Base-by-base conservation (phyloP, 2,329 filamentous ascomycete genomes). In the Hypoxylon sp. region DNA sequence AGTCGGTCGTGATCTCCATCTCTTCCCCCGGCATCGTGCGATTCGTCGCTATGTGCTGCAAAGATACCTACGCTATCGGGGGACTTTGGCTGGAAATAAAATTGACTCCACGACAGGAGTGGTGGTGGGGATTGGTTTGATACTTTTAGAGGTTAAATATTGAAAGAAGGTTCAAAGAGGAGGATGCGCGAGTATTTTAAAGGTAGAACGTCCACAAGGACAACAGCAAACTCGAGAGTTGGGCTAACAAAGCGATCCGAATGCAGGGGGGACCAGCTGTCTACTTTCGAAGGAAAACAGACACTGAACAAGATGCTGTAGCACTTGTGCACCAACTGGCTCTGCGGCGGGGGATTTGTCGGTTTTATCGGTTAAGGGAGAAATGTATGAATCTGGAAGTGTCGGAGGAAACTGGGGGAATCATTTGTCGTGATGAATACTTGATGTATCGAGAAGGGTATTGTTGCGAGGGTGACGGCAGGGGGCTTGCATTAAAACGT, bases 1-100 rank as follows among this genome's bases (percentile, higher is more conserved):
- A 67, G 55, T 73, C 72, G 41, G 70, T 64, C 15, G 64, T 66
- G 55, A 73, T 72, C 38, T 73, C 72, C 72, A 73, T 73, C 48
- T 72, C 72, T 48, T 73, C 71, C 46, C 61, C 67, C 24, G 72
- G 66, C 71, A 73, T 73, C 26, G 47, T 66, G 56, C 26, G 33
- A n/a, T 8, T 26, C 18, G 27, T 40, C 42, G 40, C 33, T 41
- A 15, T 13, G 24, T 45, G 24, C 31, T 27, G 33, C 20, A 41
- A 33, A 35, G 18, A 46, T 48, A 21, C n/a, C n/a, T n/a, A n/a
- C n/a, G 23, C 9, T 27, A 10, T 13, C 11, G 8, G 24, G 15
- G 26, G 31, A 13, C 20, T 29, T 27, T 3, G 15, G 2, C 13
- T 11, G 13, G 11, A 4, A 23, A 9, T 2, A 11, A 13, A 13